Evolutionary conservation across 1,284 basidiomycete genomes (phyloP).

Genomic region (Rhodotorula sp.): DNA sequence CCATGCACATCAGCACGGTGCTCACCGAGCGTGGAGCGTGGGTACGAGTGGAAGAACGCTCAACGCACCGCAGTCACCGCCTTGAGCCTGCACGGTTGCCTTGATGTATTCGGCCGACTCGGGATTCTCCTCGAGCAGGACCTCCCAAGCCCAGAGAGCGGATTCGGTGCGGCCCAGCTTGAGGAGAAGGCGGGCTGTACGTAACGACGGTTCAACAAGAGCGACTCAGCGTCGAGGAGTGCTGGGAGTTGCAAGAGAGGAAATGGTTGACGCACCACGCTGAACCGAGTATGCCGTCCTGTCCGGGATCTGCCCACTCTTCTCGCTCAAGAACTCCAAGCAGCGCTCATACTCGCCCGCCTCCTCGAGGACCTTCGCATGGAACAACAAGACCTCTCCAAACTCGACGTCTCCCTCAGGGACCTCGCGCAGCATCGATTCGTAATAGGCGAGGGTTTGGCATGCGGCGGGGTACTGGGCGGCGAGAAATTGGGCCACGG

Average conservation of each 20-base stretch:
- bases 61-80: conserved; percentile 62
- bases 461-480: conserved; percentile 67
- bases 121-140: conserved; percentile 78
- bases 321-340: conserved; percentile 63
- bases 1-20: background rate
- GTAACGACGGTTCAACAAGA: too few species aligned
- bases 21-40: conserved; percentile 19
- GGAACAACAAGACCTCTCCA: conserved; percentile 79
- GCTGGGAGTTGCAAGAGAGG: background rate
- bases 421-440: conserved; percentile 56
- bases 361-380: conserved; percentile 75
- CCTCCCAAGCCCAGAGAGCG: conserved; percentile 72
- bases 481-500: conserved; percentile 82
- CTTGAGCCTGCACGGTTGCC: conserved; percentile 66
- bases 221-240: conserved; percentile 58
- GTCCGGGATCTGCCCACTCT: conserved; percentile 48
- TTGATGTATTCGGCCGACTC: conserved; percentile 79
- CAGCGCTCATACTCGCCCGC: conserved; percentile 57
- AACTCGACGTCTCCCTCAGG: conserved; percentile 77
- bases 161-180: conserved; percentile 59
- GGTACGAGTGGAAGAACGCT: background rate
- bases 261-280: conserved; percentile 15
- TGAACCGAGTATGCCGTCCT: conserved; percentile 36
- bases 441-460: conserved; percentile 62
- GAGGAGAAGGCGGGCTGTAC: conserved; percentile 65